A percentile compares a stretch with the other conserved stretches of the same genome.
Evolutionary conservation across 305 asterid genomes (phyloP).

Genomic region (Petunia hybrid): DNA sequence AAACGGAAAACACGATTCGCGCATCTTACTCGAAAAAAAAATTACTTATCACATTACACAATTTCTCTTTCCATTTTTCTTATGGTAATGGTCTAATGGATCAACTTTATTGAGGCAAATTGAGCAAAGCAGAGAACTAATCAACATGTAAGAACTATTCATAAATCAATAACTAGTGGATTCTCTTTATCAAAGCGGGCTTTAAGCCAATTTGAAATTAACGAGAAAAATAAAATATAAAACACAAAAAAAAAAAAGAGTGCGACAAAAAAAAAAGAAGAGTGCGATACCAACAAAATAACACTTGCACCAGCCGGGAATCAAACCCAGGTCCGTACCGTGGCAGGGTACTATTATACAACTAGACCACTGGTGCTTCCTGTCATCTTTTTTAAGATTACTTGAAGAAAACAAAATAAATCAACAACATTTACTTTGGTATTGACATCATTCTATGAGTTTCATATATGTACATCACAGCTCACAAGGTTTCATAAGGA

Average conservation of each 20-base stretch:
- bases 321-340: too few relatives aligned
- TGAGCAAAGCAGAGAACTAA: neutral
- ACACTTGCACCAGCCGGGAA: too few relatives aligned
- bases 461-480: neutral
- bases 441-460: neutral
- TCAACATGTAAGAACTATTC: neutral
- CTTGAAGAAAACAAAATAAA: too few relatives aligned
- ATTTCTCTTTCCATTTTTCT: neutral
- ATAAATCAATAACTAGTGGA: neutral
- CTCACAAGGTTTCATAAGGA: neutral
- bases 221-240: neutral
- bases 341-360: neutral
- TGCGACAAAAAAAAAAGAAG: too few relatives aligned
- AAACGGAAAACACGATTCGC: neutral
- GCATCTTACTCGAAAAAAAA: neutral
- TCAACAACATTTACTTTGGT: neutral
- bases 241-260: too few relatives aligned
- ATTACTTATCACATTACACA: neutral
- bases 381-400: neutral
- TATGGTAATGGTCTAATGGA: neutral
- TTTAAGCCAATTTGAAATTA: neutral
- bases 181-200: neutral
- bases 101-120: neutral
- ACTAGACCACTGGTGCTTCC: slow-evolving; percentile 34
- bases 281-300: too few relatives aligned